These are phyloP conservation scores for Vigna reflexopilosa DNA, from an alignment of 306 rosid genomes.

Conservation along the genomic window DNA sequence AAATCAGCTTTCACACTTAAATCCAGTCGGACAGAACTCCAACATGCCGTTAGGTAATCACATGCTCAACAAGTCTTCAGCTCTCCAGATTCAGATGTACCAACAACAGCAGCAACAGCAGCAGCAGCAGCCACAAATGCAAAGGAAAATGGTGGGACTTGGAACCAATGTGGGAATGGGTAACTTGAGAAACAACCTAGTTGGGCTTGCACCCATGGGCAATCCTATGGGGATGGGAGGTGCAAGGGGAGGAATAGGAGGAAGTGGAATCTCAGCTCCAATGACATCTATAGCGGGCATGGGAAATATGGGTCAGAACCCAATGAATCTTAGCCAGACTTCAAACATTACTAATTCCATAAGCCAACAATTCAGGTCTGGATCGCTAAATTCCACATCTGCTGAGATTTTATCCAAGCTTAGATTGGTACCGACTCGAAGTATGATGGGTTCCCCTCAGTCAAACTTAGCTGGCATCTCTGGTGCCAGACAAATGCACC, in stretches of 20 bases:
- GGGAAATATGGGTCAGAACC: constrained; percentile 81
- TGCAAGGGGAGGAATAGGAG: constrained; percentile 82
- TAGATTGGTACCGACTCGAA: constrained; percentile 55
- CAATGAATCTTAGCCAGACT: constrained; percentile 67
- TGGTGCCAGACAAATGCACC: constrained; percentile 79
- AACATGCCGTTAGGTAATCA: constrained; percentile 72
- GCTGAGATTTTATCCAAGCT: constrained; percentile 56
- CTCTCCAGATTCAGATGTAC: constrained; percentile 66
- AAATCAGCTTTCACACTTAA: constrained; percentile 74
- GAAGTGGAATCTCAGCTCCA: constrained; percentile 83
- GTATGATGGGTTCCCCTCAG: constrained; percentile 71
- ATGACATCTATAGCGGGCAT: constrained; percentile 80
- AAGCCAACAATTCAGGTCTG: constrained; percentile 71
- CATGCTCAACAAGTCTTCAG: constrained; percentile 67
- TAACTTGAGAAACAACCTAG: constrained; percentile 71
- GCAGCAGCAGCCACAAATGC: constrained; percentile 72
- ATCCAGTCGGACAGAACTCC: constrained; percentile 74
- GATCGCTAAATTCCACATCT: constrained; percentile 42
- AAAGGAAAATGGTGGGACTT: constrained; percentile 88
- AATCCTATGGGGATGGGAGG: constrained; percentile 78
- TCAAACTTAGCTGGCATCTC: constrained; percentile 68
- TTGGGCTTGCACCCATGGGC: constrained; percentile 75
- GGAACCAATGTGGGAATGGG: constrained; percentile 68
- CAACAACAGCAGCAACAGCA: constrained; percentile 72
- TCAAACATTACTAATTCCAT: constrained; percentile 63